Base-by-base conservation (phyloP, 1,139 yeast genomes). In the Candida smagusa region DNA sequence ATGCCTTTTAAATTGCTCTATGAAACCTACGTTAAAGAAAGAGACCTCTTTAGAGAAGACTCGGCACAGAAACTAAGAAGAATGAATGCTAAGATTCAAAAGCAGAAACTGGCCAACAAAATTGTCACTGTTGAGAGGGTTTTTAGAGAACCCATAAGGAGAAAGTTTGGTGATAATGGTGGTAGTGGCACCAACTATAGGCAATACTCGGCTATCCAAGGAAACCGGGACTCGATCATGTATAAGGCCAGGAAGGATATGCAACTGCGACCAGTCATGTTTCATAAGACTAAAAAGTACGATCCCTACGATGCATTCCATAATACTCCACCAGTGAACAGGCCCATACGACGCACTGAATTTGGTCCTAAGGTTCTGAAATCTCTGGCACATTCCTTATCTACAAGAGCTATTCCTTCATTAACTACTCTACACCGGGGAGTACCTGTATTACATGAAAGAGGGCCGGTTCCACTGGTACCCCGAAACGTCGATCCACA, bases 61-160 rank as follows among this genome's bases (percentile, higher is more conserved):
- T 74, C 79, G 11, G 71, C 81, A 1, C 71, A 66, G 38, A 59
- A 78, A 38, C 57, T 77, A 31, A 60, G 82, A 42, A 53, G 59
- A 32, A 62, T 73, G 45, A 72, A 72, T 43, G 65, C 67, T 41
- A 59, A 59, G 41, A 50, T 74, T 12, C 59, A 68, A 42, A 48
- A 58, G 36, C 68, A 75, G 38, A 74, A 76, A 46, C 63, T 69
- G 11, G 65, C 62, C 35, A 78, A 74, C 38, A 68, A 74, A 43
- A 69, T 78, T 2, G 62, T 65, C 8, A 54, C 69, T 9, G 70
- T 70, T 3, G 62, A 61, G 29, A 65, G 64, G 33, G 49, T 68
- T 6, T 44, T 68, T 6, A 50, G 63, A 31, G 76, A 70, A 39
- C 76, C 77, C 1, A 12, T 27, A 56, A 68, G 5, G 1, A 52